Evolutionary conservation across 768 basidiomycete genomes (phyloP), one percentile per base, ranked within the genome.

Genomic region (Calocybe cyanea): DNA sequence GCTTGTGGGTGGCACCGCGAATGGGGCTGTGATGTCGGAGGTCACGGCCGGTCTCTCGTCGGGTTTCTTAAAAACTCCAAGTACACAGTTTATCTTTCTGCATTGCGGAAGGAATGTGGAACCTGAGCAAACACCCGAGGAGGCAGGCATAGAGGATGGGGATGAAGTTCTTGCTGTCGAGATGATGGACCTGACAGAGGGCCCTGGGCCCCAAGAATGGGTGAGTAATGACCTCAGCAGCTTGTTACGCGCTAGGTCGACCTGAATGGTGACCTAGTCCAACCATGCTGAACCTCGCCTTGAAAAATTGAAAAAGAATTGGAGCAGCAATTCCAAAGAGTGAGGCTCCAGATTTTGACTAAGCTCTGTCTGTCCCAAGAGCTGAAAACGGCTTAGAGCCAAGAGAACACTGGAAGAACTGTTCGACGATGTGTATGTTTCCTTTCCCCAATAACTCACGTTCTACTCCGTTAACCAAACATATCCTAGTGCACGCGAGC

Each of bases 81-180:
- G 72, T 33, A 80, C 87, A 73, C 85, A 86, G 63, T 93, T 92
- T 63, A 73, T 93, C 38, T 93, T 92, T 67, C 87, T 87, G 8
- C 84, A 89, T 58, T 81, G 86, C 50, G 91, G 91, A 19, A 72
- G 87, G 53, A 78, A 78, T 40, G 62, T 93, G n/a, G 85, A 88
- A 45, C 73, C 81, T 11, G 87, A 92, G 40, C 83, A 85, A 61
- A 90, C 91, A 8, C 85, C 89, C 18, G 90, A 92, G 60, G 89
- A 92, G 55, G 77, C 82, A 38, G 87, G 85, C 4, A 86, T 93
- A 73, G 90, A 93, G 56, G 87, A 91, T 54, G 83, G 83, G 4
- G 91, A 93, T 61, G 88, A 92, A 65, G 88, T 93, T 60, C 69
- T 91, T 40, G 91, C 91, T 11, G 85, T 92, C 15, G 91, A 93